phyloP scores from a whole-genome alignment of 2,329 filamentous ascomycete genomes.

The Pestalotiopsis sp. region DNA sequence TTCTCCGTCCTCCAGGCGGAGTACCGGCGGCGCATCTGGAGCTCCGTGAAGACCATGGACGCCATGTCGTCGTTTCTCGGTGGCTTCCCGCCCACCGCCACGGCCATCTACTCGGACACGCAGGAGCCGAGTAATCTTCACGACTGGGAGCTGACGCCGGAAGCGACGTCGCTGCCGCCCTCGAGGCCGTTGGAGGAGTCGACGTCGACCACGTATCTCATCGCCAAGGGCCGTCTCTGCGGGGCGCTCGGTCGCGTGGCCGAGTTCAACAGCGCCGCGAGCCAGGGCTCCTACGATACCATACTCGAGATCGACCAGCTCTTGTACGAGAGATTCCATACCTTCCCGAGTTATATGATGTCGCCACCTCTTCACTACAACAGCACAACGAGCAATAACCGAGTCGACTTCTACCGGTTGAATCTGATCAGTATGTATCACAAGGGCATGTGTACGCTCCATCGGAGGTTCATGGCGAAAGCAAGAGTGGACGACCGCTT shows the following conservation, averaged over 20 bases:
- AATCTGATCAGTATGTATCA: constrained; percentile 54
- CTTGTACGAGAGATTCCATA: constrained; percentile 29
- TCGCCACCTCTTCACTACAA: background rate
- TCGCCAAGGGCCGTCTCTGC: constrained; percentile 51
- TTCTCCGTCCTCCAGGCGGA: constrained; percentile 53
- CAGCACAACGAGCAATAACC: constrained; percentile 20
- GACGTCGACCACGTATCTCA: constrained; percentile 54
- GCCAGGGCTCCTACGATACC: constrained; percentile 19
- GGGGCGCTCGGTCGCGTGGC: constrained; percentile 51
- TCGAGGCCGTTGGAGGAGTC: constrained; percentile 50
- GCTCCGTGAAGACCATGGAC: constrained; percentile 51
- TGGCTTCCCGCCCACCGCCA: constrained; percentile 51
- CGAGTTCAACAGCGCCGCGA: constrained; percentile 33
- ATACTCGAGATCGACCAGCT: constrained; percentile 40
- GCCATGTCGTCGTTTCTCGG: constrained; percentile 55
- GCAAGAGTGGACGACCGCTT: constrained; percentile 16
- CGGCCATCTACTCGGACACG: constrained; percentile 50
- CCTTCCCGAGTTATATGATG: background rate
- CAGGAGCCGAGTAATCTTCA: constrained; percentile 54
- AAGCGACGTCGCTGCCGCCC: constrained; percentile 48
- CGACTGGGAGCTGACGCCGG: constrained; percentile 55
- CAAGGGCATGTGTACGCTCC: constrained; percentile 51
- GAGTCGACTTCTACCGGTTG: constrained; percentile 45
- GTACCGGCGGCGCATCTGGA: constrained; percentile 39
- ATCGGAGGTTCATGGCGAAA: constrained; percentile 48